Evolutionary conservation across 495 filamentous ascomycete species (phyloP).

Genomic region (Hypoxylon intermedium): DNA sequence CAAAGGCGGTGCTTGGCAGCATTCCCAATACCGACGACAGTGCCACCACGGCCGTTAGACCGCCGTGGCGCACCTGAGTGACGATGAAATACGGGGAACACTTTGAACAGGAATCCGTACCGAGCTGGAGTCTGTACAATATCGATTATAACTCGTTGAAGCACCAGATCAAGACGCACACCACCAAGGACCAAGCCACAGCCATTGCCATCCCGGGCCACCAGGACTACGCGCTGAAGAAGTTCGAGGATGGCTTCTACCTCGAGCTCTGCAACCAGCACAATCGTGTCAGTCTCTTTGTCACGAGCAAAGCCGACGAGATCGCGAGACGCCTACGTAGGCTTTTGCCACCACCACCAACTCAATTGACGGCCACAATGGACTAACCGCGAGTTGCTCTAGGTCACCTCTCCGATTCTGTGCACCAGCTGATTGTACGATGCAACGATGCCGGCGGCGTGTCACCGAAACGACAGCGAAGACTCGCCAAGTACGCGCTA

Average conservation of each 20-base stretch:
- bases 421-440: conserved; percentile 56
- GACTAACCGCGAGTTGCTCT: conserved; percentile 5
- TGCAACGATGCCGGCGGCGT: conserved; percentile 45
- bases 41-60: conserved; percentile 14
- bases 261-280: conserved; percentile 68
- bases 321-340: conserved; percentile 66
- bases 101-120: conserved; percentile 63
- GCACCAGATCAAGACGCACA: conserved; percentile 73
- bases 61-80: conserved; percentile 15
- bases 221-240: conserved; percentile 55
- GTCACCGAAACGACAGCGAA: conserved; percentile 49
- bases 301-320: conserved; percentile 74
- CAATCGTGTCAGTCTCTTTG: conserved; percentile 71
- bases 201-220: conserved; percentile 71
- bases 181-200: conserved; percentile 65
- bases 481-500: conserved; percentile 58
- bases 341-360: conserved; percentile 24
- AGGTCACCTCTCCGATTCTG: conserved; percentile 61
- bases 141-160: conserved; percentile 81
- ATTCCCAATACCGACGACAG: background rate
- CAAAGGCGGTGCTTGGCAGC: conserved; percentile 1
- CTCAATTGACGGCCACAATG: conserved; percentile 13
- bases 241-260: conserved; percentile 70
- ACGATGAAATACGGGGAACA: conserved; percentile 75
- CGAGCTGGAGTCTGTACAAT: conserved; percentile 65